Conservation (phyloP, 352 stramenopile genomes). For the Lagenidium giganteum region DNA sequence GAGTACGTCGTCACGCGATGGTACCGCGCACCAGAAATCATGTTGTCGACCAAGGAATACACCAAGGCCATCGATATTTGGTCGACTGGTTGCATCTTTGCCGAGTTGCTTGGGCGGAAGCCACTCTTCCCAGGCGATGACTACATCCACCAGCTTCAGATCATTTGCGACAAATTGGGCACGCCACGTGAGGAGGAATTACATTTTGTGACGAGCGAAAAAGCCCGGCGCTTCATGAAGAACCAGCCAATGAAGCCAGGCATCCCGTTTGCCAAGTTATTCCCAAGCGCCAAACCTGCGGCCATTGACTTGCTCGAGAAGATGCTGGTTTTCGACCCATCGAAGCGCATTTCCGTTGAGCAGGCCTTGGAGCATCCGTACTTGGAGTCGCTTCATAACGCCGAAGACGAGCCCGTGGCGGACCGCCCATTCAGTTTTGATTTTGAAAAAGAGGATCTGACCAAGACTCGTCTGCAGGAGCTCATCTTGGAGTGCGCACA, state of each 20-base stretch:
- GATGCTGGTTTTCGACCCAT: constrained; percentile 86
- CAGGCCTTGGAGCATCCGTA: constrained; percentile 91
- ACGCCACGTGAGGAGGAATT: constrained; percentile 84
- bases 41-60: constrained; percentile 96
- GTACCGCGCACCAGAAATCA: constrained; percentile 94
- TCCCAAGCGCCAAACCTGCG: constrained; percentile 55
- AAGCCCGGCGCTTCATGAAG: constrained; percentile 83
- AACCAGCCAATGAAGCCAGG: constrained; percentile 70
- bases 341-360: constrained; percentile 89
- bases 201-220: constrained; percentile 91
- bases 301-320: constrained; percentile 81
- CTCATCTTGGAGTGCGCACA: constrained; percentile 81
- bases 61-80: constrained; percentile 97
- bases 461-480: constrained; percentile 75
- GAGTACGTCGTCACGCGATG: constrained; percentile 93
- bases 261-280: constrained; percentile 67
- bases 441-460: constrained; percentile 85
- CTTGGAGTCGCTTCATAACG: constrained; percentile 88
- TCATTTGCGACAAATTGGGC: constrained; percentile 91
- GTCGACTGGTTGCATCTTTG: constrained; percentile 93
- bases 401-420: constrained; percentile 88
- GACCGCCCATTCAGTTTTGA: constrained; percentile 82
- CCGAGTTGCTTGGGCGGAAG: constrained; percentile 87
- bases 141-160: constrained; percentile 99
- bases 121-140: constrained; percentile 95